Percentiles rank a stretch among this genome's conserved stretches.
Conservation (phyloP, 768 basidiomycete species). For the Austroboletus eburneus region DNA sequence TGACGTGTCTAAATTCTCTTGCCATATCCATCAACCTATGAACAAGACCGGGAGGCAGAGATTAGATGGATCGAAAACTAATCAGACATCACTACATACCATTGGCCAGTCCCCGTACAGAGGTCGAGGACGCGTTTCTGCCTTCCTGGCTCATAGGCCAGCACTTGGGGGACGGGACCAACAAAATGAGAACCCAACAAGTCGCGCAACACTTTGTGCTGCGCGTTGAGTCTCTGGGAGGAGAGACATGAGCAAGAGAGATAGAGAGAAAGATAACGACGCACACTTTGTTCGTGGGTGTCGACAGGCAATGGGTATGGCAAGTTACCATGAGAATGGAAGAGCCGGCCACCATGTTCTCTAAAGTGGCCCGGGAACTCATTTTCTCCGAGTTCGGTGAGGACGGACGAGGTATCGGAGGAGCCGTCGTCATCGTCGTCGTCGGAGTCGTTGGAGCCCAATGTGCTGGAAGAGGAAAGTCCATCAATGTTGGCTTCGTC, state of each 20-base stretch:
- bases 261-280: conserved; percentile 14
- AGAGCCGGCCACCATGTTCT: conserved; percentile 58
- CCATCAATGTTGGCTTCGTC: conserved; percentile 10
- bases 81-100: conserved; percentile 42
- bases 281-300: conserved; percentile 61
- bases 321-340: conserved; percentile 57
- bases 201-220: conserved; percentile 46
- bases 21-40: conserved; percentile 76
- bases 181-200: conserved; percentile 56
- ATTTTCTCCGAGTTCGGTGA: conserved; percentile 44
- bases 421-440: conserved; percentile 34
- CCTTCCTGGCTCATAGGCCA: conserved; percentile 38
- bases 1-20: conserved; percentile 54
- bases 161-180: conserved; percentile 53
- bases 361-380: conserved; percentile 61
- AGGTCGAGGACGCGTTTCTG: conserved; percentile 62
- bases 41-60: conserved; percentile 8
- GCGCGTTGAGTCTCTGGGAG: conserved; percentile 48
- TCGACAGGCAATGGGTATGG: conserved; percentile 77
- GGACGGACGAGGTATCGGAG: conserved; percentile 40
- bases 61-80: conserved; percentile 18
- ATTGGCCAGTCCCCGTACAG: conserved; percentile 72
- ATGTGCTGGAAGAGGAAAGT: conserved; percentile 8
- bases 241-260: not conserved
- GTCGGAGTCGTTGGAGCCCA: conserved; percentile 11